These are phyloP conservation scores for Suillus tomentosus DNA, from an alignment of 768 basidiomycete genomes.

Conservation along the genomic window DNA sequence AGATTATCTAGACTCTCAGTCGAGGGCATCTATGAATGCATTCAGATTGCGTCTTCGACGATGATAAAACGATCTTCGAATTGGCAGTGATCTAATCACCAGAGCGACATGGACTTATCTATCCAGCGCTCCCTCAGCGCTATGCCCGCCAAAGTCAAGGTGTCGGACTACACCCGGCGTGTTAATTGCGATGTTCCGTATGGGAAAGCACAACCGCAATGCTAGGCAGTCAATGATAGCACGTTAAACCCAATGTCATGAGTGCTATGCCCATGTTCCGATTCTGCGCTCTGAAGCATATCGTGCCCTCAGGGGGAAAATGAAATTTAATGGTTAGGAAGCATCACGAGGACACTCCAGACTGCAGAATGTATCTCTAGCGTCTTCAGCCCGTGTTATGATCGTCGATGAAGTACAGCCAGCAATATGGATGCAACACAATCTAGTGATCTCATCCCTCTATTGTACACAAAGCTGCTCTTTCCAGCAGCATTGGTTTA, in stretches of 20 bases:
- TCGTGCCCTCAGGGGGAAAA: no score
- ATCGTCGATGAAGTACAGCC: background rate
- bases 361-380: background rate
- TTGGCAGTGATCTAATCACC: background rate
- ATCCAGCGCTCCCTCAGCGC: background rate
- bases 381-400: background rate
- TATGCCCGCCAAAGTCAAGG: background rate
- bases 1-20: constrained; percentile 69
- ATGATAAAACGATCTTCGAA: constrained; percentile 22
- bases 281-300: no score
- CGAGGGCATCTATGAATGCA: constrained; percentile 77
- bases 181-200: background rate
- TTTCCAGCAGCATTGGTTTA: background rate
- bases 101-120: background rate
- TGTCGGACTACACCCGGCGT: background rate
- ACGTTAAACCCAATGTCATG: background rate
- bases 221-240: background rate
- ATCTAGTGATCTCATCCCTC: background rate
- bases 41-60: constrained; percentile 75
- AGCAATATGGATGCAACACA: background rate
- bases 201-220: background rate
- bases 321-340: no score
- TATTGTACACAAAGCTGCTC: background rate
- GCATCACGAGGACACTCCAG: background rate
- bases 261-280: no score